These are phyloP conservation scores for Candida tetrigidarum DNA, from an alignment of 1,139 yeast genomes.

Conservation along the genomic window DNA sequence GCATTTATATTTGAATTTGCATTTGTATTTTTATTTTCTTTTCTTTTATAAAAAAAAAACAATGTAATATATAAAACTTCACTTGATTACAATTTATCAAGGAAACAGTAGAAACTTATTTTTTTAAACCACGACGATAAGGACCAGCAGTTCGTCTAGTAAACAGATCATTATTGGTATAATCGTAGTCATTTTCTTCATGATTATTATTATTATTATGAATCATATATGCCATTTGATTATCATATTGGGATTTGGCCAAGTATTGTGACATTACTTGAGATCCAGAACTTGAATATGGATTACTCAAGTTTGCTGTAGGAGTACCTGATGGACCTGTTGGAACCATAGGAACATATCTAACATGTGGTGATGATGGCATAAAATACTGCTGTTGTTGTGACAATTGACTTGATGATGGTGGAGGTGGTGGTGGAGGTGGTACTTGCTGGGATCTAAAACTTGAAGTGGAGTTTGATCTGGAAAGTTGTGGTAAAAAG, in stretches of 20 bases:
- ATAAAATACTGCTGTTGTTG: slow-evolving; percentile 13
- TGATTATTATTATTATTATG: too few relatives aligned
- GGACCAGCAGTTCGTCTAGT: slow-evolving; percentile 2
- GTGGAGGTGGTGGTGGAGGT: slow-evolving; percentile 10
- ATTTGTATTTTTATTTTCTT: neutral
- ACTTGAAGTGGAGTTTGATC: slow-evolving; percentile 16
- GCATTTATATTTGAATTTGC: neutral
- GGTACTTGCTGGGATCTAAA: slow-evolving; percentile 11
- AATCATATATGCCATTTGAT: slow-evolving; percentile 26
- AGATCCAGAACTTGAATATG: slow-evolving; percentile 58
- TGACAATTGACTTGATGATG: slow-evolving; percentile 5
- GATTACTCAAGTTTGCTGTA: slow-evolving; percentile 6
- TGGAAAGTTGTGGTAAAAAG: slow-evolving; percentile 16
- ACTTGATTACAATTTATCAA: slow-evolving; percentile 1
- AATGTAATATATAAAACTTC: neutral
- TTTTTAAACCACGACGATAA: slow-evolving; percentile 7
- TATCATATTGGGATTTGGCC: slow-evolving; percentile 70
- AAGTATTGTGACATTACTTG: slow-evolving; percentile 80
- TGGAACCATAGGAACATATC: slow-evolving; percentile 8
- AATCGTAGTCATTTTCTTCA: slow-evolving; percentile 7
- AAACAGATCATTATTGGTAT: slow-evolving; percentile 9
- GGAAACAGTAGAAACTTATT: too few relatives aligned
- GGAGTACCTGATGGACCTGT: slow-evolving; percentile 8
- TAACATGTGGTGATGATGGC: slow-evolving; percentile 9
- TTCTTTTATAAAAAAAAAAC: slow-evolving; percentile 1